A percentile compares a stretch with the other conserved stretches of the same genome.
These are phyloP conservation scores for Cichorium intybus DNA, from an alignment of 140 eudicot species.

Conservation along the genomic window DNA sequence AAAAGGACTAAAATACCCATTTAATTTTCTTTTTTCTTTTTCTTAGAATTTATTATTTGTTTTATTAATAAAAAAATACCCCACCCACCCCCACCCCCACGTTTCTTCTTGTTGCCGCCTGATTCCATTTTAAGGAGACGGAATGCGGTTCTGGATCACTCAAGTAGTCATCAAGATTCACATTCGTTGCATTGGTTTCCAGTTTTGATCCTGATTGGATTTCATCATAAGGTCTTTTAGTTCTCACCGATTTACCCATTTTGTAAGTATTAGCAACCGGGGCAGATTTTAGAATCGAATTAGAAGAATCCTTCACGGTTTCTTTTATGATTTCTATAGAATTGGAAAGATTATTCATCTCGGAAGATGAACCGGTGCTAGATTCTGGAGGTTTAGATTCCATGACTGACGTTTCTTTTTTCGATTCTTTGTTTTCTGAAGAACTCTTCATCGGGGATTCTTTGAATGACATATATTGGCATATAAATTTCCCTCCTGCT, in stretches of 20 bases:
- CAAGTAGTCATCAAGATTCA: constrained; percentile 21
- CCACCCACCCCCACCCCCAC: no score
- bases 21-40: no score
- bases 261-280: constrained; percentile 34
- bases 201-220: constrained; percentile 5
- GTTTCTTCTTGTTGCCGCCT: no score
- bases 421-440: constrained; percentile 27
- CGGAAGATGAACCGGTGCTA: constrained; percentile 28
- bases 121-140: no score
- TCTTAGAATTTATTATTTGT: no score
- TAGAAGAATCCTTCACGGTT: background rate
- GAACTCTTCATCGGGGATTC: constrained; percentile 24
- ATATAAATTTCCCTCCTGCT: no score
- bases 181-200: constrained; percentile 9
- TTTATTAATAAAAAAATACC: no score
- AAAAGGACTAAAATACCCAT: no score
- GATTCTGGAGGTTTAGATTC: constrained; percentile 21
- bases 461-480: no score
- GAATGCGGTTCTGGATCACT: constrained; percentile 47
- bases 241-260: constrained; percentile 77
- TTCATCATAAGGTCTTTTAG: constrained; percentile 40
- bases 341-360: constrained; percentile 18
- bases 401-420: constrained; percentile 19
- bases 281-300: constrained; percentile 29
- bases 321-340: constrained; percentile 11